These are phyloP conservation scores for Madurella mycetomatis DNA, from an alignment of 2,329 filamentous ascomycete species.

Conservation along the genomic window DNA sequence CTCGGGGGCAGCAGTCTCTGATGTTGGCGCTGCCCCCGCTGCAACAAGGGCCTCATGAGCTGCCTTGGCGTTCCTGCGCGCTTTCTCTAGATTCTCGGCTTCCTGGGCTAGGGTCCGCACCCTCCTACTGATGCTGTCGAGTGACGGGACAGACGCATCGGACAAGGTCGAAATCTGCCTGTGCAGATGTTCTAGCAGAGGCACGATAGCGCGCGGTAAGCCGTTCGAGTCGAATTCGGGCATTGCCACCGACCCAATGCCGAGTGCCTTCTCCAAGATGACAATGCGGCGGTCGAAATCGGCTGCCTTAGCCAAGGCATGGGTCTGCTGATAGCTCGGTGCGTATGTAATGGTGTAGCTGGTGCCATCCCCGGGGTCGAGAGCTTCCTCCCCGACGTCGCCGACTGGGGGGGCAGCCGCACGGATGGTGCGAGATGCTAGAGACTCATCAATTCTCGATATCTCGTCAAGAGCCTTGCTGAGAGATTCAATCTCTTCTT, in stretches of 20 bases:
- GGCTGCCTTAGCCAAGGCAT: constrained; percentile 73
- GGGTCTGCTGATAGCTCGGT: constrained; percentile 60
- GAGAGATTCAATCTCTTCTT: constrained; percentile 61
- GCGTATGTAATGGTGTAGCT: constrained; percentile 64
- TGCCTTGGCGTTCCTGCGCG: constrained; percentile 57
- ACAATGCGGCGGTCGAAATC: constrained; percentile 82
- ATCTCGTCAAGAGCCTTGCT: constrained; percentile 69
- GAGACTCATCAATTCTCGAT: constrained; percentile 32
- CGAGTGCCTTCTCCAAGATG: constrained; percentile 74
- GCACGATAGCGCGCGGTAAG: constrained; percentile 66
- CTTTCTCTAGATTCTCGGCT: constrained; percentile 65
- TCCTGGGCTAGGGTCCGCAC: constrained; percentile 68
- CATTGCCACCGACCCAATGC: constrained; percentile 66
- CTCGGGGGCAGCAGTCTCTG: constrained; percentile 36
- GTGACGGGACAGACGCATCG: constrained; percentile 64
- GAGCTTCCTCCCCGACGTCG: constrained; percentile 20
- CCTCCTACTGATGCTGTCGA: constrained; percentile 67
- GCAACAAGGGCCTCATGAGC: constrained; percentile 56
- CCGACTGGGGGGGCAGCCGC: constrained; percentile 20
- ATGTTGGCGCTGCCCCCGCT: constrained; percentile 37
- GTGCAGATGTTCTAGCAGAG: constrained; percentile 74
- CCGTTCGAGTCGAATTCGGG: constrained; percentile 57
- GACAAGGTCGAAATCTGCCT: constrained; percentile 74
- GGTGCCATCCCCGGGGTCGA: constrained; percentile 31
- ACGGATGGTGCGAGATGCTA: constrained; percentile 25